Evolutionary conservation across 169 alveolate species (phyloP), one percentile per base, ranked within the genome.

Genomic region (Cryptosporidium muris): DNA sequence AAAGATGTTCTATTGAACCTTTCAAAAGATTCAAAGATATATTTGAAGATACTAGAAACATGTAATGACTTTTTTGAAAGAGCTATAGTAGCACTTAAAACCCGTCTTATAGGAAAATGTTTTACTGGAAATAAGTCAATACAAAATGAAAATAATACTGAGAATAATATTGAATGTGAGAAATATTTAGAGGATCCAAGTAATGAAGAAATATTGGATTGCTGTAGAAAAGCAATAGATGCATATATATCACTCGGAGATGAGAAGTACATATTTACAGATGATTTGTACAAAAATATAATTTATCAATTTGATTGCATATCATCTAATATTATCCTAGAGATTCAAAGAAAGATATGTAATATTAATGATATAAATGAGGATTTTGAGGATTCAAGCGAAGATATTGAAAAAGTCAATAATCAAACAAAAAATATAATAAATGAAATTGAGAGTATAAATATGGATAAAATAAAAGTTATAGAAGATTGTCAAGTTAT

Each of bases 41-140:
- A 58, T 25, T 38, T 58, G 36, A 25, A 25, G 45, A 43, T 74
- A 8, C 47, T 56, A 1, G 16, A n/a, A 4, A 48, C 40, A 2
- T 54, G 65, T 43, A 40, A 37, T 56, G 36, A 60, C 16, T 58
- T 74, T 16, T 74, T 74, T 74, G 68, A 74, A 8, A 74, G 40
- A 74, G 60, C 85, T 34, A 60, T 74, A 16, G 25, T 16, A 11
- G 45, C 36, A 11, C 16, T 74, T 36, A 74, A 74, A 74, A 43
- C 47, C 6, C 67, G 43, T 47, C 11, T 74, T 9, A 34, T 58
- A 45, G 62, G 54, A 3, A 74, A 60, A 0, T 25, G 25, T 25
- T 25, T 25, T 25, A 25, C 25, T 0, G 25, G 25, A 0, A 25
- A 25, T 25, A 25, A 25, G 25, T 25, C 25, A 25, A 25, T 25